Conservation (phyloP, 2,329 filamentous ascomycete genomes). For the Tolypocladium ovalisporum region DNA sequence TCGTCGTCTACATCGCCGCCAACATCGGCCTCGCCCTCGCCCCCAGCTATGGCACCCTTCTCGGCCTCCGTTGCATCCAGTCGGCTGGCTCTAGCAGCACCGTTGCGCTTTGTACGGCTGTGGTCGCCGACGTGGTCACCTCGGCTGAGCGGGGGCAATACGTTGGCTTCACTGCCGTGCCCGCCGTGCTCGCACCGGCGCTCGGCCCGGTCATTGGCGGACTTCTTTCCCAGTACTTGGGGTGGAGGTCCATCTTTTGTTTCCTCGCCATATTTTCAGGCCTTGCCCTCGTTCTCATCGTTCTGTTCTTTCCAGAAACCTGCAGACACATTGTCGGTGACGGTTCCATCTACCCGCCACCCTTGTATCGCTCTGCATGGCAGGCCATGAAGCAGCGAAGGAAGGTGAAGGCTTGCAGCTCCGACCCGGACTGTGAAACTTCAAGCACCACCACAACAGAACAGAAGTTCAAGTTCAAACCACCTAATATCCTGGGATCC, state of each 20-base stretch:
- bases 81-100: slow-evolving; percentile 48
- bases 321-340: slow-evolving; percentile 38
- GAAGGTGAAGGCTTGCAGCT: not conserved
- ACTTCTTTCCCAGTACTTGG: slow-evolving; percentile 41
- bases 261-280: slow-evolving; percentile 39
- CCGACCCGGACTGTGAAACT: not conserved
- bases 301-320: slow-evolving; percentile 43
- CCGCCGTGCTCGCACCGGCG: slow-evolving; percentile 35
- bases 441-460: slow-evolving; percentile 8
- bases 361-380: slow-evolving; percentile 22
- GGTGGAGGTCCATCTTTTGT: slow-evolving; percentile 54
- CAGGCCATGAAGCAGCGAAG: slow-evolving; percentile 15
- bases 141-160: slow-evolving; percentile 50
- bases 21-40: slow-evolving; percentile 42
- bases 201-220: slow-evolving; percentile 49
- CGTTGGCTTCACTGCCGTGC: slow-evolving; percentile 40
- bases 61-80: slow-evolving; percentile 45
- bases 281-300: slow-evolving; percentile 29
- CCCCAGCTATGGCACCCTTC: slow-evolving; percentile 35
- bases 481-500: slow-evolving; percentile 29
- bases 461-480: slow-evolving; percentile 22
- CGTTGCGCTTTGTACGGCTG: slow-evolving; percentile 43
- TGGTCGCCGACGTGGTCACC: slow-evolving; percentile 54
- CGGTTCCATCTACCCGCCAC: slow-evolving; percentile 33
- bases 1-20: slow-evolving; percentile 39